Base-by-base conservation (phyloP, 192 early-diverging fungal genomes). In the Umbelopsis ramanniana region DNA sequence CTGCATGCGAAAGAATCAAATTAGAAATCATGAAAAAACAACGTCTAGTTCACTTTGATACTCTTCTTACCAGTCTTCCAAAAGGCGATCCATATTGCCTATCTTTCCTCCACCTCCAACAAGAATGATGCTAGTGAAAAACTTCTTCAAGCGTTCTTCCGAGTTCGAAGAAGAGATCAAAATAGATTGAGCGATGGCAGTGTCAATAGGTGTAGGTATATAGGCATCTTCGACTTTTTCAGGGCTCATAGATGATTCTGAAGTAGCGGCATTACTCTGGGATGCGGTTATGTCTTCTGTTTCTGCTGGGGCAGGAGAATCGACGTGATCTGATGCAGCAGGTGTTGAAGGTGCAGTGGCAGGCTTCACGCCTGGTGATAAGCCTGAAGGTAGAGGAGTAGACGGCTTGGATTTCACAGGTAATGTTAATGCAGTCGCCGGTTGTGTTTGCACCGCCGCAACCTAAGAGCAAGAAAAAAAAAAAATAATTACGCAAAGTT, bases 51-150 rank as follows among this genome's bases (percentile, higher is more conserved):
- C n/a, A 7, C 17, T 29, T 0, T 46, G 0, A 24, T 6, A 14
- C 21, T 55, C 10, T 48, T n/a, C 69, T 70, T 84, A 84, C 84
- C 90, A 81, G 52, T 87, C 84, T 63, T 91, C 86, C 23, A 93
- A 78, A n/a, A 91, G 78, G 35, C 75, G 72, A 70, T 84, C 83
- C 63, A 96, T 89, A 4, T 89, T 89, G 2, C 86, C 79, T 43
- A 93, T 85, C 74, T 90, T 85, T 15, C 88, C 89, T 23, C 94
- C 94, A 37, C 94, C 94, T 9, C 95, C 95, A 15, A 95, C 92
- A n/a, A 97, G 63, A 29, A 97, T 85, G 33, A 97, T 91, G 22
- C 87, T 90, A 2, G 85, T 83, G 79, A 90, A 93, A 43, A 94
- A 79, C 70, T 92, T 92, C 37, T 87, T 87, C 24, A 89, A 81